Base-by-base conservation (phyloP, 345 rosid species). In the Carallia brachiata region DNA sequence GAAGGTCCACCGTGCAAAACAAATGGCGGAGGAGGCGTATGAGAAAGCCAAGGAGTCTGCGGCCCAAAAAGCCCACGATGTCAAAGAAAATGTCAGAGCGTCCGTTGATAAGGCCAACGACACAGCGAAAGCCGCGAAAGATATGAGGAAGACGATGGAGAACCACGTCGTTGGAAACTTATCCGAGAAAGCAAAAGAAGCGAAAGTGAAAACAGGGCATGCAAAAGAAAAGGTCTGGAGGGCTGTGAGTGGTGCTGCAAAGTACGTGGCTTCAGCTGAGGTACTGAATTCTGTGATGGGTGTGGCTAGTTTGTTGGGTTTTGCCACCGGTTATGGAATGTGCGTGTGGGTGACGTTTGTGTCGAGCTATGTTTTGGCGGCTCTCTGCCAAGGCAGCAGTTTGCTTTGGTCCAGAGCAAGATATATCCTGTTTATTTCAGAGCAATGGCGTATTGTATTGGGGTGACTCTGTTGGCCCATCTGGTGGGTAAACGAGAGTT, bases 401-500 rank as follows among this genome's bases (percentile, higher is more conserved):
- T 91, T 37, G 95, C 87, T 2, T 62, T 86, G 64, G 86, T 86
- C 44, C 98, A 90, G 82, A 90, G 98, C 81, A 94, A 88, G 84
- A 76, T 90, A 40, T 88, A 88, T 69, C 95, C 96, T 9, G 80
- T 84, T 50, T 90, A 90, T 77, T 91, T 89, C 66, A 81, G 78
- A 60, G 82, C 85, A 2, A 75, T 81, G 80, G 80, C 76, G 34
- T 70, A 40, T 18, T 81, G 84, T 37, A 69, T 87, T 28, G 76
- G 79, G 13, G 58, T 77, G 60, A 85, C 89, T 62, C 65, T 94
- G 65, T 36, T 84, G 67, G 92, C 88, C 19, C 97, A 88, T 32
- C 32, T 83, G 34, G 63, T 84, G 60, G 74, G 82, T 61, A 69
- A 73, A 2, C 50, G 87, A 28, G 47, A 55, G 61, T 52, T 32